Evolutionary conservation across 2,329 filamentous ascomycete genomes (phyloP).

Genomic region (Aspergillus sp.): DNA sequence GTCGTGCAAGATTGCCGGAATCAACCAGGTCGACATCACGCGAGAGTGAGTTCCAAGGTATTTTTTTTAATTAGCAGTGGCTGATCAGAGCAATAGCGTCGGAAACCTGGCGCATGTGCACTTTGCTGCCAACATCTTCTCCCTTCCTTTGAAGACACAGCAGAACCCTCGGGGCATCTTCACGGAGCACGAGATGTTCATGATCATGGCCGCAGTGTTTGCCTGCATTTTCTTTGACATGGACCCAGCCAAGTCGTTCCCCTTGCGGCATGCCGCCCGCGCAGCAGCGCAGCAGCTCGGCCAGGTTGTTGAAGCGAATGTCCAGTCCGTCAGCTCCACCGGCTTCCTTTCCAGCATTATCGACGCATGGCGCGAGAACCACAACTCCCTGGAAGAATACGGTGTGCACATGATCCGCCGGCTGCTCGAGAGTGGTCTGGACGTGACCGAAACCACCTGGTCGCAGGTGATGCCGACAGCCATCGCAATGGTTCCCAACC

Average conservation of each 20-base stretch:
- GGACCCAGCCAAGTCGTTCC: conserved; percentile 58
- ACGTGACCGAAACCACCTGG: conserved; percentile 58
- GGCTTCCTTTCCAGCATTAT: conserved; percentile 47
- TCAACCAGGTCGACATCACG: conserved; percentile 61
- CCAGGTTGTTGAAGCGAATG: conserved; percentile 52
- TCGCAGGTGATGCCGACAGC: conserved; percentile 60
- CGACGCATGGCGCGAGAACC: conserved; percentile 41
- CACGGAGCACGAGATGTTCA: conserved; percentile 49
- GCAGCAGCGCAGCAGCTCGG: conserved; percentile 52
- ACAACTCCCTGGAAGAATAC: conserved; percentile 51
- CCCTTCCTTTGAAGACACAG: conserved; percentile 47
- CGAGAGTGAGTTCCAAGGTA: conserved; percentile 45
- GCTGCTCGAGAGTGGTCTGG: conserved; percentile 54
- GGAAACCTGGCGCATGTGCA: conserved; percentile 48
- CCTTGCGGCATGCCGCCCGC: conserved; percentile 50
- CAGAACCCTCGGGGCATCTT: conserved; percentile 44
- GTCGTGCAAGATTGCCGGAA: conserved; percentile 53
- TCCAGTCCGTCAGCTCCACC: conserved; percentile 51
- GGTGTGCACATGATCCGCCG: conserved; percentile 57
- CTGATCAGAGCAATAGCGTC: conserved; percentile 21
- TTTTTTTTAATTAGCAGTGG: neutral
- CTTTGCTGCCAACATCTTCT: conserved; percentile 47
- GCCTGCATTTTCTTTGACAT: conserved; percentile 56
- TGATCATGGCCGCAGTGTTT: conserved; percentile 56
- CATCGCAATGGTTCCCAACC: conserved; percentile 58